These are phyloP conservation scores for Globisporangium carolinianum DNA, from an alignment of 352 stramenopile genomes.

Conservation along the genomic window DNA sequence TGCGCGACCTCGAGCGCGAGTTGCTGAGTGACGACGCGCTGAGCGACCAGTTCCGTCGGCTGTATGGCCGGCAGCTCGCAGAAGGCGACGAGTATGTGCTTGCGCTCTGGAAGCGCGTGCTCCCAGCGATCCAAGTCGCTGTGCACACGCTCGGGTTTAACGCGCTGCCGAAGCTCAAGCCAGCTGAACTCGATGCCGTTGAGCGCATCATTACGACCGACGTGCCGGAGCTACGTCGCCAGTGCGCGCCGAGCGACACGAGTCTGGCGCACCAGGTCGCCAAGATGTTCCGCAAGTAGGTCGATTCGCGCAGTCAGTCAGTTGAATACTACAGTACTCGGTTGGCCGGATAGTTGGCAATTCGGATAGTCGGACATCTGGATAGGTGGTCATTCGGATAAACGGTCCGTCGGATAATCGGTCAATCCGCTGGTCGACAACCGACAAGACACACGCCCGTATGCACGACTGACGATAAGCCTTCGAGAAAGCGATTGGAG, in stretches of 20 bases:
- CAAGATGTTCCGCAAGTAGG: slow-evolving; percentile 70
- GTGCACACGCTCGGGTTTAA: slow-evolving; percentile 82
- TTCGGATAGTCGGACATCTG: too few relatives aligned
- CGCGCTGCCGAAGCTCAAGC: slow-evolving; percentile 83
- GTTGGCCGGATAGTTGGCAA: too few relatives aligned
- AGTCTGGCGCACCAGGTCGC: slow-evolving; percentile 83
- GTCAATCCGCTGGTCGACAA: too few relatives aligned
- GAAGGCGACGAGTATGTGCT: slow-evolving; percentile 97
- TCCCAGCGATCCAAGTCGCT: slow-evolving; percentile 75
- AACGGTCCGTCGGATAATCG: too few relatives aligned
- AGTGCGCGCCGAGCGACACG: slow-evolving; percentile 73
- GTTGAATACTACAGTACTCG: too few relatives aligned
- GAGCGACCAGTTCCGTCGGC: slow-evolving; percentile 88
- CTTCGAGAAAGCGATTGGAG: too few relatives aligned
- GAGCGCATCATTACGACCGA: slow-evolving; percentile 87
- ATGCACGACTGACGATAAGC: too few relatives aligned
- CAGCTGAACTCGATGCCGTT: slow-evolving; percentile 74
- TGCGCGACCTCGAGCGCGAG: slow-evolving; percentile 84
- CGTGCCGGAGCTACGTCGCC: slow-evolving; percentile 83
- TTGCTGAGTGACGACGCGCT: slow-evolving; percentile 85
- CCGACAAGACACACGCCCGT: too few relatives aligned
- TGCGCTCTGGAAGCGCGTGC: slow-evolving; percentile 90
- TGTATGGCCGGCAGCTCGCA: slow-evolving; percentile 93
- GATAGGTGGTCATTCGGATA: too few relatives aligned
- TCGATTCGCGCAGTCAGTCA: background rate